Percentiles rank a stretch among this genome's conserved stretches.
phyloP scores from a whole-genome alignment of 352 stramenopile genomes.

The Pythium aphanidermatum region DNA sequence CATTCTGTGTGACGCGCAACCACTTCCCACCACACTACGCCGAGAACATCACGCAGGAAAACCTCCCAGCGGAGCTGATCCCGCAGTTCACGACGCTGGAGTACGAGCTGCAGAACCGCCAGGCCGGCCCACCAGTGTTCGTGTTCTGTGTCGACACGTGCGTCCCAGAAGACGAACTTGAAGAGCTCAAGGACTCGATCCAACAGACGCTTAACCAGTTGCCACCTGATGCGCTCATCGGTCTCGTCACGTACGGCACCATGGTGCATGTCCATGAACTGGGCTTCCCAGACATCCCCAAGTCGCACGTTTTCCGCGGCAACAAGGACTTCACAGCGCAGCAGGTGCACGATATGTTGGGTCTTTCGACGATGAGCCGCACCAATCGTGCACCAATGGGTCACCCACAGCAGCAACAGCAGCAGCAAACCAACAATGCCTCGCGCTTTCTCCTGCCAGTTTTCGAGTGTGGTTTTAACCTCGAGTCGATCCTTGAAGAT shows the following conservation, averaged over 20 bases:
- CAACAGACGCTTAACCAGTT: slow-evolving; percentile 98
- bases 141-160: slow-evolving; percentile 99
- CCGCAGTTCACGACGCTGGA: slow-evolving; percentile 99
- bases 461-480: slow-evolving; percentile 94
- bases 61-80: slow-evolving; percentile 98
- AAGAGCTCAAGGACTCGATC: slow-evolving; percentile 98
- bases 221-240: slow-evolving; percentile 95
- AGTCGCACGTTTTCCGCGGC: slow-evolving; percentile 98
- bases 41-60: slow-evolving; percentile 97
- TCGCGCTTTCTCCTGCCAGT: slow-evolving; percentile 95
- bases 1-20: slow-evolving; percentile 98
- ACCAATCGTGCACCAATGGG: slow-evolving; percentile 33
- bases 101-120: slow-evolving; percentile 95
- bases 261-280: slow-evolving; percentile 99
- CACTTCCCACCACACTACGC: slow-evolving; percentile 95
- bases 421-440: slow-evolving; percentile 80
- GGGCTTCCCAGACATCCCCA: slow-evolving; percentile 93
- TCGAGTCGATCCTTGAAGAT: slow-evolving; percentile 98
- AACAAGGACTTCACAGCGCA: slow-evolving; percentile 97
- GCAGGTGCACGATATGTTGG: slow-evolving; percentile 96
- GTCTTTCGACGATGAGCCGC: slow-evolving; percentile 69
- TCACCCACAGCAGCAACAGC: slow-evolving; percentile 56
- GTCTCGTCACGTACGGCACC: slow-evolving; percentile 98
- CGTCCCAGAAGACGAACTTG: slow-evolving; percentile 94
- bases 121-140: slow-evolving; percentile 96